Base-by-base conservation (phyloP, 192 early-diverging fungal genomes). In the Tieghemiomyces parasiticus region DNA sequence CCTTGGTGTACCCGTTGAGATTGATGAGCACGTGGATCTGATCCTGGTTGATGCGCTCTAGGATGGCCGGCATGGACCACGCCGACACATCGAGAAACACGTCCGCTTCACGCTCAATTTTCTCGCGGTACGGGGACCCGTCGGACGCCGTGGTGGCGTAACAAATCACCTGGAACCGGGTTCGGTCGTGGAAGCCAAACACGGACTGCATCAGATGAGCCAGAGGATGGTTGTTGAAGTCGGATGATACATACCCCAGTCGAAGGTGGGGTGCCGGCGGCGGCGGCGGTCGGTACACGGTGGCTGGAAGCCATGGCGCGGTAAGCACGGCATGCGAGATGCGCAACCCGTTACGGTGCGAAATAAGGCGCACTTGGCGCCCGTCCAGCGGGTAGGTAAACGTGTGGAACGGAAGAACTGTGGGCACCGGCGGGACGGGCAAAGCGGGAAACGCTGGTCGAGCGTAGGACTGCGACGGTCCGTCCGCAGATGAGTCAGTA, bases 1-100 rank as follows among this genome's bases (percentile, higher is more conserved):
- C 92, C 63, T 93, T 93, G n/a, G 93, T 96, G 68, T 96, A 95
- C 30, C 93, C 93, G 66, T 96, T 96, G 50, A 96, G 73, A 59
- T 96, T 94, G 62, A 90, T 81, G 25, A 96, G 74, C 9, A 96
- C 77, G 63, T 96, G 93, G 61, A 93, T 89, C 34, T 80, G 74
- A 62, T 96, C 92, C 16, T 65, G 52, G 8, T 74, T 70, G 38
- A 96, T 78, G 10, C 74, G 77, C 60, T 88, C 83, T 13, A 91
- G 84, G 60, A 94, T 81, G 19, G 82, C 72, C 63, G 89, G 76
- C 28, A 76, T 79, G 26, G 79, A 71, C 85, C 86, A 89, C 12
- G 69, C 65, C 1, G 73, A 71, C 31, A 89, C 88, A 67, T 94
- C 86, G 2, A 89, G 28, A 72, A 94, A 92, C 46, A 81, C 75